These are phyloP conservation scores for Aureobasidium sp. DNA, from an alignment of 2,329 filamentous ascomycete species.

Conservation along the genomic window DNA sequence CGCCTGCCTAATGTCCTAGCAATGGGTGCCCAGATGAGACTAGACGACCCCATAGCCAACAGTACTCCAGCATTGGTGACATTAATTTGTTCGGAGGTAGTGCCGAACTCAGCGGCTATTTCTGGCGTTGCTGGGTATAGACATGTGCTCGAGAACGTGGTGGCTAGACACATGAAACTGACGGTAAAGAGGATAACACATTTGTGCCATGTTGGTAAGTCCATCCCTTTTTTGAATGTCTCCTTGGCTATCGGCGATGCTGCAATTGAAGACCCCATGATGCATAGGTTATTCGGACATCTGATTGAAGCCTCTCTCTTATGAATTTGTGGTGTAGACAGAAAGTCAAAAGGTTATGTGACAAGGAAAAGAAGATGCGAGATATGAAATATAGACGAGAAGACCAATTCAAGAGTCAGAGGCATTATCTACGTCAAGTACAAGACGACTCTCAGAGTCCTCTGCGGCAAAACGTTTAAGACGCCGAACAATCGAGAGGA, in stretches of 20 bases:
- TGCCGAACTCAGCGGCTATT: constrained; percentile 57
- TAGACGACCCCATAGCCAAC: constrained; percentile 61
- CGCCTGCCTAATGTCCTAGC: constrained; percentile 38
- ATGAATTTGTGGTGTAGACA: neutral
- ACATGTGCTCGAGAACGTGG: constrained; percentile 65
- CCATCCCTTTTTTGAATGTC: neutral
- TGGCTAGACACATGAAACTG: constrained; percentile 65
- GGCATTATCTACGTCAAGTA: neutral
- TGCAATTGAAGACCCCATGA: neutral
- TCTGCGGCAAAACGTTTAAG: neutral
- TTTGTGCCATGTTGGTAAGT: constrained; percentile 38
- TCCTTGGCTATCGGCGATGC: neutral
- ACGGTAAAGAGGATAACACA: constrained; percentile 58
- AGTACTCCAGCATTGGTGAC: constrained; percentile 65
- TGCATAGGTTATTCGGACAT: neutral
- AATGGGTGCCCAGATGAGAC: constrained; percentile 63
- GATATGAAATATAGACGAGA: neutral
- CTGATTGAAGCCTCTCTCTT: neutral
- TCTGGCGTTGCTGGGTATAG: constrained; percentile 65
- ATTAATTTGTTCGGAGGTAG: constrained; percentile 61
- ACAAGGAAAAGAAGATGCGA: neutral
- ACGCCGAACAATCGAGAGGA: neutral
- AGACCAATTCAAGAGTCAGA: neutral
- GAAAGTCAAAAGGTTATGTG: neutral
- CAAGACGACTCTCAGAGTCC: neutral